Base-by-base conservation (phyloP, 352 stramenopile genomes). In the Blastocystis hominis region DNA sequence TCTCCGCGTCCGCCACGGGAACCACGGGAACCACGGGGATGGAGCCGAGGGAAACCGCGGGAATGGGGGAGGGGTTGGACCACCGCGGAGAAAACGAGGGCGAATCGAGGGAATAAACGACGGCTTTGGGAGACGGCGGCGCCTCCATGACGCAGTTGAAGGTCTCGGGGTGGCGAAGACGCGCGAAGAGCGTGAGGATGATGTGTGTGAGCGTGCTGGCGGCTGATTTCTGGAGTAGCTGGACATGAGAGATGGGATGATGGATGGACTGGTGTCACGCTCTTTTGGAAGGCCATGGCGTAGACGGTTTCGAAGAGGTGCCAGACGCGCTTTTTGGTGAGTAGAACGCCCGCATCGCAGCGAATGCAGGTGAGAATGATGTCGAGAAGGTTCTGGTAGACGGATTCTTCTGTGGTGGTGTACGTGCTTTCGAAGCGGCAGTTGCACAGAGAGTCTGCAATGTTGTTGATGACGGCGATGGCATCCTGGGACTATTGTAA, bases 371-470 rank as follows among this genome's bases (percentile, higher is more conserved):
- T 96, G 75, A 97, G 94, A 44, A 97, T 95, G 9, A 99, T 91
- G 90, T 98, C 95, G 55, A 98, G 90, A 47, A 99, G 92, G 90
- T 98, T 96, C 90, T 97, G 96, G 54, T 97, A 91, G 81, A 97
- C 93, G 24, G 92, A 92, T 86, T 97, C 95, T 89, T 97, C 95
- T 78, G 94, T 94, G 0, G 92, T 93, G 76, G 93, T 91, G 88
- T 97, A 92, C 0, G 95, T 97, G 88, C 97, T 95, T 89, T 98
- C 96, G 89, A 98, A 98, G 69, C 94, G 92, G 86, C 95, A 98
- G 38, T 93, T 91, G 40, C 94, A 92, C 9, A 98, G 92, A 54
- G 94, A 95, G 5, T 96, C 91, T 0, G 95, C 95, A 89, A 98
- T 96, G 63, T 93, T 92, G 79, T 96, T 96, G 88, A 97, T 97